phyloP scores from a whole-genome alignment of 306 rosid genomes.

The Quillaja saponaria region DNA sequence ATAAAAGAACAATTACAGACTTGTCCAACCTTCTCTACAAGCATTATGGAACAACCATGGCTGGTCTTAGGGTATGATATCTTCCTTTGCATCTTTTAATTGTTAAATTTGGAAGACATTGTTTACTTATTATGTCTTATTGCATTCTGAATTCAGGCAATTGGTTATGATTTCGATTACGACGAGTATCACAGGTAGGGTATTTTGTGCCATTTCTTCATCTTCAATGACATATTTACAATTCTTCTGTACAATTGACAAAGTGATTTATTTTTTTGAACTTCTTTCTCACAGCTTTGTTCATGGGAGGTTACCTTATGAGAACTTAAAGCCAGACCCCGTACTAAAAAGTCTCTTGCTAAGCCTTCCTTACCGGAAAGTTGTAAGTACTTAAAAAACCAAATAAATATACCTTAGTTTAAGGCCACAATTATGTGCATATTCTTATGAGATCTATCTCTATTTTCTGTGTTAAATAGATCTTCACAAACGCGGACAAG shows the following conservation, averaged over 20 bases:
- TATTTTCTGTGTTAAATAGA: slow-evolving; percentile 40
- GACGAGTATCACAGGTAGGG: slow-evolving; percentile 85
- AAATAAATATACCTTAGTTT: not conserved
- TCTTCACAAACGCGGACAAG: slow-evolving; percentile 92
- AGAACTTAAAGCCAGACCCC: slow-evolving; percentile 79
- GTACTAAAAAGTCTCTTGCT: slow-evolving; percentile 70
- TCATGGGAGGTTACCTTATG: slow-evolving; percentile 95
- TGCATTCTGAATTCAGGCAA: slow-evolving; percentile 58
- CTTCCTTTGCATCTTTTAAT: slow-evolving; percentile 4
- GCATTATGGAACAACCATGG: slow-evolving; percentile 95
- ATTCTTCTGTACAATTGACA: not conserved
- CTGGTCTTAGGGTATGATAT: slow-evolving; percentile 84
- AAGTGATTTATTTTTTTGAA: not conserved
- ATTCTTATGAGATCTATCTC: slow-evolving; percentile 1
- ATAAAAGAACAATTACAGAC: slow-evolving; percentile 54
- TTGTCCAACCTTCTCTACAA: slow-evolving; percentile 72
- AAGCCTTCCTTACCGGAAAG: slow-evolving; percentile 74
- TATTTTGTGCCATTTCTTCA: slow-evolving; percentile 3
- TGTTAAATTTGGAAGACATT: slow-evolving; percentile 3
- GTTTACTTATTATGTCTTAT: not conserved
- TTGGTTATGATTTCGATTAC: slow-evolving; percentile 90
- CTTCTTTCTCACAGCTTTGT: slow-evolving; percentile 53
- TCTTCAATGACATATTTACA: slow-evolving; percentile 4
- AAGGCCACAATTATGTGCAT: not conserved
- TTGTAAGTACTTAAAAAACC: slow-evolving; percentile 48